Conservation (phyloP, 208 protist species). For the Acanthamoeba culbertsoni region DNA sequence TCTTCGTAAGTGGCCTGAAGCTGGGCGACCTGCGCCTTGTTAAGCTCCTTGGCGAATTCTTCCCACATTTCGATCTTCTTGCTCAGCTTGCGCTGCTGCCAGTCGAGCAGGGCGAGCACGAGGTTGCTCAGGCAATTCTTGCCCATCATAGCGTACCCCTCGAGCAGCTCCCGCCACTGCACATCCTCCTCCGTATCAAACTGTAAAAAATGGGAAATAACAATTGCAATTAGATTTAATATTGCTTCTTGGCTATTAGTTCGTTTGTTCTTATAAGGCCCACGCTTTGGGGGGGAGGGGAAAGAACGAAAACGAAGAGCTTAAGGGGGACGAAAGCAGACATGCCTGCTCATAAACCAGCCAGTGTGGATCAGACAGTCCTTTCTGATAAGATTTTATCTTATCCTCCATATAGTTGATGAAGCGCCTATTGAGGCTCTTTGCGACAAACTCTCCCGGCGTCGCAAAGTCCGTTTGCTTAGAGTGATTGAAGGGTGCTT, state of each 20-base stretch:
- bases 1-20: conserved; percentile 27
- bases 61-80: conserved; percentile 33
- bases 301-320: not conserved
- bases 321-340: not conserved
- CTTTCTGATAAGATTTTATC: not conserved
- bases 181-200: not conserved
- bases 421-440: not conserved
- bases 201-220: not conserved
- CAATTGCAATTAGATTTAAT: too few species aligned
- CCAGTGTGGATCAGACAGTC: not conserved
- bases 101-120: conserved; percentile 17
- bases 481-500: not conserved
- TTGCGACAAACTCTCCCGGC: not conserved
- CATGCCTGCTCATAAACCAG: not conserved
- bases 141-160: not conserved
- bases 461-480: not conserved
- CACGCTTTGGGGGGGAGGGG: too few species aligned
- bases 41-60: conserved; percentile 33
- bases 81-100: conserved; percentile 32
- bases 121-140: conserved; percentile 1
- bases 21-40: conserved; percentile 13
- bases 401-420: conserved; percentile 35
- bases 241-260: too few species aligned
- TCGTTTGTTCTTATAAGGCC: too few species aligned
- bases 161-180: not conserved